Evolutionary conservation across 176 grass and related monocot genomes (phyloP).

Genomic region (Eleusine coracana): DNA sequence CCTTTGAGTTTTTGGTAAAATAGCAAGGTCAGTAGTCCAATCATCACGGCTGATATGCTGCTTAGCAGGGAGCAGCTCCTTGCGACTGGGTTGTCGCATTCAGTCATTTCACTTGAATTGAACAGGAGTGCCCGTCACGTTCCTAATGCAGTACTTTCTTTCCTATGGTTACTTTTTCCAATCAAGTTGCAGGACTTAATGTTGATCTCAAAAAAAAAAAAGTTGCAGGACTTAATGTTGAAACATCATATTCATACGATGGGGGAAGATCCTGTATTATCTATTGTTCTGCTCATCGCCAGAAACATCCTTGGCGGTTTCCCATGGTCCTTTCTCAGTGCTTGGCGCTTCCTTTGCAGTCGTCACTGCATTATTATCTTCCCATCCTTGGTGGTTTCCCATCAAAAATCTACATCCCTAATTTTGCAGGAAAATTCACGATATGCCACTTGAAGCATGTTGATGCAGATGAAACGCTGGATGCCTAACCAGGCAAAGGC

Average conservation of each 20-base stretch:
- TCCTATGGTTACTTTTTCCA: neutral
- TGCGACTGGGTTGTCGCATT: neutral
- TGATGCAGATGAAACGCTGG: neutral
- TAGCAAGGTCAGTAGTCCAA: conserved; percentile 19
- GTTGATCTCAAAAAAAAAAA: too few relatives aligned
- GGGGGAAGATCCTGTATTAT: neutral
- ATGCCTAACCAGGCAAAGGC: neutral
- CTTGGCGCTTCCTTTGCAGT: too few relatives aligned
- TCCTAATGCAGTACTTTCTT: neutral
- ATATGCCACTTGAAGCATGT: neutral
- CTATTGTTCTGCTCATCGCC: neutral
- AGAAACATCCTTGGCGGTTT: too few relatives aligned
- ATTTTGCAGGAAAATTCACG: neutral
- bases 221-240: neutral
- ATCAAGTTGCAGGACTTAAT: neutral
- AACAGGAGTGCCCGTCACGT: neutral
- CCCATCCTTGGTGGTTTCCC: neutral
- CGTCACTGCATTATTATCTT: neutral
- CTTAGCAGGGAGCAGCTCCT: conserved; percentile 34
- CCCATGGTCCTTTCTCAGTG: too few relatives aligned
- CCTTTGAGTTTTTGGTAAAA: conserved; percentile 17
- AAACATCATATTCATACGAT: neutral
- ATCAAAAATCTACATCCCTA: neutral
- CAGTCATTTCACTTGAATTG: neutral
- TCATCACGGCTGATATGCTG: conserved; percentile 18